Conservation (phyloP, 306 rosid genomes). For the Gastrolobium villosum region DNA sequence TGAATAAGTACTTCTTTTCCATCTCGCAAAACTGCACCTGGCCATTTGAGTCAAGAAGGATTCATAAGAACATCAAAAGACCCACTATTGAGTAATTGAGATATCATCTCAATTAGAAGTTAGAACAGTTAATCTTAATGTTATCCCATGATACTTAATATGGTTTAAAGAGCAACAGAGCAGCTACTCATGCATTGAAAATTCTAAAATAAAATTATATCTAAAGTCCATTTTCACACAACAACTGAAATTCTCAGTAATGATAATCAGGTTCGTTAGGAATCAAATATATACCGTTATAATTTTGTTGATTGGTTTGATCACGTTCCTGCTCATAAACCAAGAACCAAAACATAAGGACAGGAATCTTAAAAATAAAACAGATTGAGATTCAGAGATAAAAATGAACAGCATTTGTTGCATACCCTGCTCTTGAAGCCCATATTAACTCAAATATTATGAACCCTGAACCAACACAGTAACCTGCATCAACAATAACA, state of each 20-base stretch:
- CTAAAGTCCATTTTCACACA: neutral
- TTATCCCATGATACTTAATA: neutral
- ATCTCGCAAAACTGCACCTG: slow-evolving; percentile 65
- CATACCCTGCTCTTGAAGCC: slow-evolving; percentile 47
- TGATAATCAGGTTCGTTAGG: slow-evolving; percentile 8
- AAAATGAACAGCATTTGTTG: neutral
- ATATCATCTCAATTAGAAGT: neutral
- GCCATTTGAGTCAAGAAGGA: slow-evolving; percentile 37
- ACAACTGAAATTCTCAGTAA: slow-evolving; percentile 15
- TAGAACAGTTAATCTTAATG: neutral
- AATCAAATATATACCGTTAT: slow-evolving; percentile 40
- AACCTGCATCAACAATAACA: slow-evolving; percentile 49
- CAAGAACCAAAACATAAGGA: slow-evolving; percentile 13
- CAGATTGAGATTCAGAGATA: neutral
- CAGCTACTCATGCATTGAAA: neutral
- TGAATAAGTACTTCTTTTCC: slow-evolving; percentile 90
- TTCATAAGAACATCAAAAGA: slow-evolving; percentile 26
- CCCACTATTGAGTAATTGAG: slow-evolving; percentile 6
- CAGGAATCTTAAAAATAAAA: neutral
- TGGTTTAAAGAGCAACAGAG: neutral
- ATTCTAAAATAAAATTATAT: neutral
- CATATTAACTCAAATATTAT: slow-evolving; percentile 50
- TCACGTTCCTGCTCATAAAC: slow-evolving; percentile 34
- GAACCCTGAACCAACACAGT: neutral
- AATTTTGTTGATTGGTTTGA: slow-evolving; percentile 45